Evolutionary conservation across 2,329 filamentous ascomycete species (phyloP).

Genomic region (Beauveria asiatica): DNA sequence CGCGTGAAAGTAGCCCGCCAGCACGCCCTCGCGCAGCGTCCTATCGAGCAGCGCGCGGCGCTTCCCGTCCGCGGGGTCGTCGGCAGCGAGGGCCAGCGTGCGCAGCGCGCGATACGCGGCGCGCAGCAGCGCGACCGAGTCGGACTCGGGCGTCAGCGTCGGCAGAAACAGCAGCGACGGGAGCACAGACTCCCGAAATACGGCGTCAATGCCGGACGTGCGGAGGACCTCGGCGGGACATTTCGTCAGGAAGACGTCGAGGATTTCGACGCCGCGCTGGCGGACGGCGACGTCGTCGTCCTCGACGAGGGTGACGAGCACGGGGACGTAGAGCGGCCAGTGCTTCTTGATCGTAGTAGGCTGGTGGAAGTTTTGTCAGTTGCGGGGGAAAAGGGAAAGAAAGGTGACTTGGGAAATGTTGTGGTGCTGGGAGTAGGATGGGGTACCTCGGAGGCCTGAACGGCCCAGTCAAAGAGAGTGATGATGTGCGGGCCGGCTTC

Average conservation of each 20-base stretch:
- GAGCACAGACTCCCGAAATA: slow-evolving; percentile 62
- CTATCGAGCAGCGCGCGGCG: slow-evolving; percentile 40
- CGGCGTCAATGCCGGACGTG: slow-evolving; percentile 54
- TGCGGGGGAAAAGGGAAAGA: rapidly evolving
- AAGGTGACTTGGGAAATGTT: background rate
- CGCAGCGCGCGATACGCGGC: slow-evolving; percentile 60
- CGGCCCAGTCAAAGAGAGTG: slow-evolving; percentile 41
- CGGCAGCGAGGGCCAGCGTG: slow-evolving; percentile 41
- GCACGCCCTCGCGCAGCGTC: slow-evolving; percentile 46
- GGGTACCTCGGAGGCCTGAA: slow-evolving; percentile 41
- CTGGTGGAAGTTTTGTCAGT: background rate
- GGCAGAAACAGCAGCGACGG: slow-evolving; percentile 72
- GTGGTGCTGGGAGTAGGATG: background rate
- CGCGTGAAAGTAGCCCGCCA: slow-evolving; percentile 48
- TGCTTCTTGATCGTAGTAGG: slow-evolving; percentile 23
- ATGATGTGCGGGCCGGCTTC: slow-evolving; percentile 14
- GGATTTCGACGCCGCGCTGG: slow-evolving; percentile 44
- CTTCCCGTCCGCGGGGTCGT: slow-evolving; percentile 19
- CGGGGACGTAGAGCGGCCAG: slow-evolving; percentile 64
- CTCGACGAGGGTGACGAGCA: slow-evolving; percentile 60
- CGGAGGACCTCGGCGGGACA: slow-evolving; percentile 45
- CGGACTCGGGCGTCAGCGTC: slow-evolving; percentile 62
- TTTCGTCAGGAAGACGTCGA: slow-evolving; percentile 45
- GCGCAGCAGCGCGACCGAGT: slow-evolving; percentile 56
- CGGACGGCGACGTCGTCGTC: slow-evolving; percentile 48